Evolutionary conservation across 768 basidiomycete species (phyloP).

Genomic region (Amanita polypyramis): DNA sequence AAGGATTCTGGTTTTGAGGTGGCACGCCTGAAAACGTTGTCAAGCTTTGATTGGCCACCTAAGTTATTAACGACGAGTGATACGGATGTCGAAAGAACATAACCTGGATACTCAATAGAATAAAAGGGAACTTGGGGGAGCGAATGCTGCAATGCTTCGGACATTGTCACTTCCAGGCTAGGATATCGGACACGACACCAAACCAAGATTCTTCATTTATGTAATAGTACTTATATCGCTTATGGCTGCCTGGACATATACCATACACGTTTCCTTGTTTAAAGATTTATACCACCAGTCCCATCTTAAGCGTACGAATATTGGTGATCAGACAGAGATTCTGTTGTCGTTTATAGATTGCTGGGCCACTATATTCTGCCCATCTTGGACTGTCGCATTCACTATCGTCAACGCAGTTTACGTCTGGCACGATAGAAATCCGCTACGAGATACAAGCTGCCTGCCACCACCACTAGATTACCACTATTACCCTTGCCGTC

Average conservation of each 20-base stretch:
- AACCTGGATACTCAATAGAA: constrained; percentile 88
- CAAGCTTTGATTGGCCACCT: constrained; percentile 61
- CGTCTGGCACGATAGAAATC: constrained; percentile 62
- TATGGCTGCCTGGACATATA: too few species aligned
- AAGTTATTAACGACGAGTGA: constrained; percentile 52
- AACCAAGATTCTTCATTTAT: too few species aligned
- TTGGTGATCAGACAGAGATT: too few species aligned
- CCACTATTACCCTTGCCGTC: constrained; percentile 16
- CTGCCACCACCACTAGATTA: constrained; percentile 59
- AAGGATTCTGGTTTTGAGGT: constrained; percentile 51
- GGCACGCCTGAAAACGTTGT: constrained; percentile 66
- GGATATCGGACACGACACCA: too few species aligned
- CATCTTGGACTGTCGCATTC: not conserved
- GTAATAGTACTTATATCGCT: too few species aligned
- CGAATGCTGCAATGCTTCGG: constrained; percentile 23
- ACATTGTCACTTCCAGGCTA: too few species aligned
- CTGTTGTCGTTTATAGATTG: too few species aligned
- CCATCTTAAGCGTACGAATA: too few species aligned
- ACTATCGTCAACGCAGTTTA: too few species aligned
- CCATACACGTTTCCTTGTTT: too few species aligned
- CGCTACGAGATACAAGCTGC: constrained; percentile 90
- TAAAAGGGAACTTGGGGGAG: constrained; percentile 57
- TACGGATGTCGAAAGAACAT: constrained; percentile 54
- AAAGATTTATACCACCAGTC: too few species aligned
- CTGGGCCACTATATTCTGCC: too few species aligned